phyloP scores from a whole-genome alignment of 495 filamentous ascomycete genomes.

The Hyaloscypha hepaticicola region DNA sequence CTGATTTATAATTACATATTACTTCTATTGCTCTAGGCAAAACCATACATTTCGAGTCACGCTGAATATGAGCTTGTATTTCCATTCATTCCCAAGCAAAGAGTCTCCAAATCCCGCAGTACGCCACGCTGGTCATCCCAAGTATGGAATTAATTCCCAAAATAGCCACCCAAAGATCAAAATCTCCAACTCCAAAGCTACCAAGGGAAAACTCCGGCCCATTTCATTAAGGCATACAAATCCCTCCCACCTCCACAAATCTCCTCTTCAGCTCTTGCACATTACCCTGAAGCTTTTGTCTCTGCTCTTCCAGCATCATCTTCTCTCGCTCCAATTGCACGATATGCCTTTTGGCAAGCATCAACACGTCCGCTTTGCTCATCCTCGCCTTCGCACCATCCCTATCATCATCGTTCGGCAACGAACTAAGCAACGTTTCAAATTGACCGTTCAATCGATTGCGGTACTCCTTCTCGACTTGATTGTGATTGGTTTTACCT shows the following conservation, averaged over 20 bases:
- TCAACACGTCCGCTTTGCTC: conserved; percentile 38
- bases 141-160: too few relatives aligned
- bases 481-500: conserved; percentile 30
- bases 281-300: neutral
- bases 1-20: too few relatives aligned
- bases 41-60: too few relatives aligned
- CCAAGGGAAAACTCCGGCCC: too few relatives aligned
- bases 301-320: conserved; percentile 1
- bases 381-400: conserved; percentile 18
- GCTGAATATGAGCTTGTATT: too few relatives aligned
- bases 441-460: conserved; percentile 35
- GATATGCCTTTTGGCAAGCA: conserved; percentile 33
- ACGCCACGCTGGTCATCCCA: too few relatives aligned
- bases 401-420: conserved; percentile 17
- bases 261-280: conserved; percentile 3
- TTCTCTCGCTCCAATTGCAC: conserved; percentile 30
- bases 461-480: conserved; percentile 37
- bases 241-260: neutral
- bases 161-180: too few relatives aligned
- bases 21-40: too few relatives aligned
- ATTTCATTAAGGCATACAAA: conserved; percentile 4
- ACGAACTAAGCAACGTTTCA: conserved; percentile 28
- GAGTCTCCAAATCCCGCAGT: too few relatives aligned
- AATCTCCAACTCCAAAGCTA: too few relatives aligned
- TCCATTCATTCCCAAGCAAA: too few relatives aligned